Base-by-base conservation (phyloP, 345 rosid species). In the Brassica rapa region DNA sequence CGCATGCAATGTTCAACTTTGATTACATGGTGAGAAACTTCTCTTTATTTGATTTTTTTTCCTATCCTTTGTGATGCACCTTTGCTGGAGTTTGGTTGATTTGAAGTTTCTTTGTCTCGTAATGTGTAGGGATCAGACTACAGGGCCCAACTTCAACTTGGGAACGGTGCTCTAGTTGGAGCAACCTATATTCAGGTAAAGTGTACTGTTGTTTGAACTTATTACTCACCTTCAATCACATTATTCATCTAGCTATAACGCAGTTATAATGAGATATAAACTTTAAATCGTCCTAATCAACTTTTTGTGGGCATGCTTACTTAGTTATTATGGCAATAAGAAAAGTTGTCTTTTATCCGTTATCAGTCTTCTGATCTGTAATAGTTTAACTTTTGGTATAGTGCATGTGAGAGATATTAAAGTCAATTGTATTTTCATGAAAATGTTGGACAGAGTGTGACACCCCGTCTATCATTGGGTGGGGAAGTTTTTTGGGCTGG, bases 401-500 rank as follows among this genome's bases (percentile, higher is more conserved):
- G 12, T 21, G 3, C 14, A 57, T 43, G 55, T 53, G 55, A 65
- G 14, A 62, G 9, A 37, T 35, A 6, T 62, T 77, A 9, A 35
- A 6, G 37, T 61, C 11, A n/a, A 72, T 33, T 61, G 53, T 5
- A 32, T 35, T 72, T 6, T 62, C 11, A 16, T 35, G 56, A 49
- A 59, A n/a, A n/a, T 21, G 0, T 76, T 70, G 72, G 84, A 84
- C 87, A 95, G 99, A 89, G 88, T 82, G 91, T 91, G 80, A 89
- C 94, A 37, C 88, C 81, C 15, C 83, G 82, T 77, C 62, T 95
- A 62, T 88, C 98, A 61, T 70, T 95, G 87, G 99, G 97, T 61
- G 97, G 96, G 75, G 99, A 95, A 85, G 87, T 87, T 68, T 93
- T 95, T 77, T 95, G 97, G 98, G 92, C 97, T 63, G 99, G 99